Base-by-base conservation (phyloP, 768 basidiomycete genomes). In the Boletus sensibilis region DNA sequence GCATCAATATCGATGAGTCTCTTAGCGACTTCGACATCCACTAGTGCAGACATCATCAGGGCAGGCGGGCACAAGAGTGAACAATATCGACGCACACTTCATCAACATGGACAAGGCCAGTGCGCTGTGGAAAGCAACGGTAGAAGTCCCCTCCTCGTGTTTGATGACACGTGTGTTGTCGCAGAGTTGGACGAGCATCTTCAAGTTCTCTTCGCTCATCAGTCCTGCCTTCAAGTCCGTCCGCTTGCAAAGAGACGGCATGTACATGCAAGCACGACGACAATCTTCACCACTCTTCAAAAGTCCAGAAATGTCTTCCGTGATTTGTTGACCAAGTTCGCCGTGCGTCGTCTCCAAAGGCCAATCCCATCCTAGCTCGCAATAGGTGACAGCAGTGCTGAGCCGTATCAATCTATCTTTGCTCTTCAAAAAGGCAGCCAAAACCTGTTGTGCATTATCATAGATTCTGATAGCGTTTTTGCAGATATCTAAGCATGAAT, bases 211-310 rank as follows among this genome's bases (percentile, higher is more conserved):
- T 1, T 72, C 27, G 18, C 13, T 59, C 14, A 67, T 48, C 13
- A 72, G 29, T 16, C 43, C 45, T 0, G 27, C 21, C 38, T 41
- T 62, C 33, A 72, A 39, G 2, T 57, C 54, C 3, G 23, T 0
- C 16, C 57, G 50, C 37, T 69, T 66, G 56, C 64, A 72, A 38
- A 71, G 68, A 10, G 69, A 64, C 0, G 71, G 71, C 5, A 71
- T 31, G 41, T 57, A 72, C 6, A 59, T 61, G 60, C 71, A 72
- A 34, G 60, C 69, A 3, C 67, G 69, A 41, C 52, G 58, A 43
- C 44, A 31, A 10, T 67, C 40, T 10, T 9, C 14, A 4, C 35
- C 16, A 14, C 45, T 42, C 6, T 57, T 39, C 27, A 71, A 57
- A 21, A 72, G 57, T 4, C 20, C 45, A 9, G 59, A 42, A 2